A percentile compares a stretch with the other conserved stretches of the same genome.
phyloP scores from a whole-genome alignment of 768 basidiomycete species.

The Baorangia bicolor region DNA sequence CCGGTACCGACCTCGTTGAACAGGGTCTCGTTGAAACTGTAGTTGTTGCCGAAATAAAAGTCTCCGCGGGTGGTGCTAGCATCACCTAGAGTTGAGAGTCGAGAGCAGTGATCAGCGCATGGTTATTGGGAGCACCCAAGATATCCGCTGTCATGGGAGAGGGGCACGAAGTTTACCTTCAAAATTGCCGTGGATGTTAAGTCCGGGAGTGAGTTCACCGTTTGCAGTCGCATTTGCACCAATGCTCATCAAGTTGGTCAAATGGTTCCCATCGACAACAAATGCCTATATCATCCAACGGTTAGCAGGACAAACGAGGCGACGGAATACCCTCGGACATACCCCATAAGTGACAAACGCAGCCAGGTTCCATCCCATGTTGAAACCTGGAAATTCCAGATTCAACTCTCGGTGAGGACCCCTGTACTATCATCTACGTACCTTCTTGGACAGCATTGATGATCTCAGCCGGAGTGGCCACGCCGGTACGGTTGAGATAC shows the following conservation, averaged over 20 bases:
- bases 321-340: neutral
- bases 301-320: neutral
- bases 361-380: conserved; percentile 25
- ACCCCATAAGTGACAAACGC: conserved; percentile 24
- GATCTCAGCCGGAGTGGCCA: conserved; percentile 23
- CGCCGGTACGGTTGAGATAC: conserved; percentile 21
- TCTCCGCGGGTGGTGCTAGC: conserved; percentile 26
- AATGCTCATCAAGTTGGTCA: conserved; percentile 30
- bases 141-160: neutral
- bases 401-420: neutral
- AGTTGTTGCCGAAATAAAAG: conserved; percentile 28
- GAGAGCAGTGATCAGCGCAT: neutral
- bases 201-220: conserved; percentile 12
- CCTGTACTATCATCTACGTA: neutral
- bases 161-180: conserved; percentile 12
- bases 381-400: conserved; percentile 14
- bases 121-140: neutral
- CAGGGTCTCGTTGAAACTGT: conserved; percentile 26
- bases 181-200: conserved; percentile 25
- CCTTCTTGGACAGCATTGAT: conserved; percentile 27
- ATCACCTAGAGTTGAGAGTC: conserved; percentile 14
- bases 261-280: conserved; percentile 27
- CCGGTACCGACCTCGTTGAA: conserved; percentile 14
- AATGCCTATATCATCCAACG: conserved; percentile 15
- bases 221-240: conserved; percentile 21